Evolutionary conservation across 2,329 filamentous ascomycete species (phyloP), one percentile per base, ranked within the genome.

Genomic region (Volutella citrinella): DNA sequence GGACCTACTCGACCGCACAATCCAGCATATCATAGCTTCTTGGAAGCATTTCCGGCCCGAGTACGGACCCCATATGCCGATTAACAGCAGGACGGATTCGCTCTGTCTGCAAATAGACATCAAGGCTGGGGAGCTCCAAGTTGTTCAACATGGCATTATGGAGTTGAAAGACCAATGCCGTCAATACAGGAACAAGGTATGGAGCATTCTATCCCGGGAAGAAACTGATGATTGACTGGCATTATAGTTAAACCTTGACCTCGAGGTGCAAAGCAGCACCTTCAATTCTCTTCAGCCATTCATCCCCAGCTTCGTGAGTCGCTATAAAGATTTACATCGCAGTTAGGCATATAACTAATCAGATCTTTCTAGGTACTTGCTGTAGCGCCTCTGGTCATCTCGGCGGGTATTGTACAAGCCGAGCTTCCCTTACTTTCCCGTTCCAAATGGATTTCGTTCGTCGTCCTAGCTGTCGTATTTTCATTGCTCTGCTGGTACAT

Each of bases 201-300:
- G 27, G 20, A n/a, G 5, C 9, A 24, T 14, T 10, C 2, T n/a
- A 12, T 25, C 13, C 6, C 18, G 14, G 16, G 13, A n/a, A 23
- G 9, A 22, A 4, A 6, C 13, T 24, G 10, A 26, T 2, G 12
- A 10, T 14, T 7, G 8, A 25, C 12, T 16, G 10, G n/a, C 7
- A 9, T 11, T 3, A 18, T 10, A 36, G 34, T 10, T 36, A 10
- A 20, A 31, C 14, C 19, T 30, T 4, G 10, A 20, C 3, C 16
- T 31, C 10, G 8, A 19, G 10, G 19, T 31, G 18, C 28, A 31
- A 15, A 36, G 27, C 12, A 28, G 34, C 13, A n/a, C 27, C 20
- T 12, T 19, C 10, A 28, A 18, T 19, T 28, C 16, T n/a, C 15
- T 28, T 6, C 27, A 28, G 15, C 27, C 14, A 7, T 28, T 19